These are phyloP conservation scores for Magnolia kwangsiensis DNA, from an alignment of 164 flowering plant species.

Conservation along the genomic window DNA sequence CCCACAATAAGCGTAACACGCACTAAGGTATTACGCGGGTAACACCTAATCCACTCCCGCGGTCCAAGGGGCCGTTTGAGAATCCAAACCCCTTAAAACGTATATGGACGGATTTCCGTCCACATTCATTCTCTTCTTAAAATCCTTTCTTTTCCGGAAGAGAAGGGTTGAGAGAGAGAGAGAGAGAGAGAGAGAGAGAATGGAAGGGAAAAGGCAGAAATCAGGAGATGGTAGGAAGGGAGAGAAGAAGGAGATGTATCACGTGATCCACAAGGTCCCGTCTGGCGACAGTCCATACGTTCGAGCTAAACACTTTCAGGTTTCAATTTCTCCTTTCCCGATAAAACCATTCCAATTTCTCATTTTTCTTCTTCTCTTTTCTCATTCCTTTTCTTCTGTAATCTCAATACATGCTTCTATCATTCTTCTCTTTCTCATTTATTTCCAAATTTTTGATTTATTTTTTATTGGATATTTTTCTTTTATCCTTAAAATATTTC, in stretches of 20 bases:
- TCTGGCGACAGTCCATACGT: slow-evolving; percentile 81
- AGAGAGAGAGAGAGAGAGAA: background rate
- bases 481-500: too few relatives aligned
- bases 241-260: slow-evolving; percentile 34
- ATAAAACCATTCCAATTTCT: too few relatives aligned
- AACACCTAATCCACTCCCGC: too few relatives aligned
- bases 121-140: background rate
- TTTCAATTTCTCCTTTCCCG: slow-evolving; percentile 5
- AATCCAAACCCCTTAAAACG: background rate
- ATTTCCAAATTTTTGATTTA: background rate
- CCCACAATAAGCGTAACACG: too few relatives aligned
- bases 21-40: too few relatives aligned
- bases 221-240: background rate
- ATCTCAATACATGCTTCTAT: background rate
- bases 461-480: too few relatives aligned
- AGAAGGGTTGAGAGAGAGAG: background rate
- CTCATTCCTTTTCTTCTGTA: background rate
- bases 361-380: background rate
- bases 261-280: slow-evolving; percentile 76
- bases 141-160: background rate
- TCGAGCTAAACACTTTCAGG: slow-evolving; percentile 87
- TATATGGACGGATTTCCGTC: slow-evolving; percentile 9
- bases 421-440: background rate
- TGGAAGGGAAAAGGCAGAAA: background rate
- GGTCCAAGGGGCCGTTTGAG: background rate